phyloP scores from a whole-genome alignment of 176 grass and related monocot genomes.

The Avena insularis region DNA sequence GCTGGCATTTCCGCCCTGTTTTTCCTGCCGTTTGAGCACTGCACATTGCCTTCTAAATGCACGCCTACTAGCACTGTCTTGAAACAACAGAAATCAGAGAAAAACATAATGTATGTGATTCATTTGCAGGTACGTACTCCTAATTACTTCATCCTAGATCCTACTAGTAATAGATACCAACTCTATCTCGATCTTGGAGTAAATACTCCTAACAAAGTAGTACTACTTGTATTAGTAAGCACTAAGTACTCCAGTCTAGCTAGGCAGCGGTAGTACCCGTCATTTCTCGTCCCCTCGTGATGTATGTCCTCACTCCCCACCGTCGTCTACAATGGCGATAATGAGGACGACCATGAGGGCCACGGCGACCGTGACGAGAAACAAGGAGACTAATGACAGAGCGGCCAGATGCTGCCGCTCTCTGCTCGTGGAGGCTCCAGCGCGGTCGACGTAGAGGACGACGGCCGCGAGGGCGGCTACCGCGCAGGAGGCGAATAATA shows the following conservation, averaged over 20 bases:
- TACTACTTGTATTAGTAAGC: too few relatives aligned
- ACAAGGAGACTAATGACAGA: neutral
- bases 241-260: neutral
- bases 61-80: neutral
- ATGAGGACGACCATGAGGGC: neutral
- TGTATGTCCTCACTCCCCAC: neutral
- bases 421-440: neutral
- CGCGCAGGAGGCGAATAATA: neutral
- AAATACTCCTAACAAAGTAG: neutral
- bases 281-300: neutral
- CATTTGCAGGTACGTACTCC: neutral
- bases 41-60: neutral
- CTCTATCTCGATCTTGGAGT: too few relatives aligned
- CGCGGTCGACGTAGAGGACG: neutral
- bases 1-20: neutral
- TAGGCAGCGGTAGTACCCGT: neutral
- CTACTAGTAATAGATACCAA: neutral
- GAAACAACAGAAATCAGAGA: neutral
- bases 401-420: neutral
- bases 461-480: neutral
- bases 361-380: neutral
- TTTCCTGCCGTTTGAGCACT: neutral
- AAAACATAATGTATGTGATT: neutral
- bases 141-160: neutral
- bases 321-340: neutral